Evolutionary conservation across 768 basidiomycete species (phyloP).

Genomic region (Cytidiella melzeri): DNA sequence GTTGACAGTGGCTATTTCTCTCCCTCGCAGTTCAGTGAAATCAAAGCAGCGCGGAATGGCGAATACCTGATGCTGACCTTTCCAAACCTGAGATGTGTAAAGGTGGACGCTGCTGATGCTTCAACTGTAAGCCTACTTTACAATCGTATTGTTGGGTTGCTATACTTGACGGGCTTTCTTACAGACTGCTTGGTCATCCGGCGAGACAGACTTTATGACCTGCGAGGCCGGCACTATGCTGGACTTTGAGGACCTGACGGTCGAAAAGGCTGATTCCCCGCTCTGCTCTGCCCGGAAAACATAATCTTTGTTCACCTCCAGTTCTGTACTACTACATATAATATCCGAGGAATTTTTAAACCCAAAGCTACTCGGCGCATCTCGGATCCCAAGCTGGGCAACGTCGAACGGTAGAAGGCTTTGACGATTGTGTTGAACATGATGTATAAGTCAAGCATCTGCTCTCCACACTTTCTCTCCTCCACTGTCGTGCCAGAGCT

Average conservation of each 20-base stretch:
- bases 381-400: too few species aligned
- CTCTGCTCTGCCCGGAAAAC: background rate
- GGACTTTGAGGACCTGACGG: background rate
- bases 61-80: slow-evolving; percentile 58
- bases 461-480: too few species aligned
- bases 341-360: too few species aligned
- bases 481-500: too few species aligned
- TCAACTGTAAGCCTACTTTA: slow-evolving; percentile 5
- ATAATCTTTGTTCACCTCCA: too few species aligned
- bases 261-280: background rate
- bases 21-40: slow-evolving; percentile 58
- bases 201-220: slow-evolving; percentile 4
- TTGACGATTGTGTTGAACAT: too few species aligned
- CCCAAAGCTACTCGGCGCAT: too few species aligned
- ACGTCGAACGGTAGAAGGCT: too few species aligned
- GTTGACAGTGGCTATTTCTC: too few species aligned
- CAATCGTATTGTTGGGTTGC: background rate
- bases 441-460: too few species aligned
- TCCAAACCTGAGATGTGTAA: slow-evolving; percentile 30
- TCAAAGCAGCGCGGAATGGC: slow-evolving; percentile 60
- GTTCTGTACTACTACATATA: too few species aligned
- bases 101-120: background rate
- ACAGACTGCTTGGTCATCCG: background rate
- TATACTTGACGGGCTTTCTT: background rate
- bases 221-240: background rate